A percentile compares a stretch with the other conserved stretches of the same genome.
Evolutionary conservation across 2,329 filamentous ascomycete genomes (phyloP).

Genomic region (Clarireedia sp.): DNA sequence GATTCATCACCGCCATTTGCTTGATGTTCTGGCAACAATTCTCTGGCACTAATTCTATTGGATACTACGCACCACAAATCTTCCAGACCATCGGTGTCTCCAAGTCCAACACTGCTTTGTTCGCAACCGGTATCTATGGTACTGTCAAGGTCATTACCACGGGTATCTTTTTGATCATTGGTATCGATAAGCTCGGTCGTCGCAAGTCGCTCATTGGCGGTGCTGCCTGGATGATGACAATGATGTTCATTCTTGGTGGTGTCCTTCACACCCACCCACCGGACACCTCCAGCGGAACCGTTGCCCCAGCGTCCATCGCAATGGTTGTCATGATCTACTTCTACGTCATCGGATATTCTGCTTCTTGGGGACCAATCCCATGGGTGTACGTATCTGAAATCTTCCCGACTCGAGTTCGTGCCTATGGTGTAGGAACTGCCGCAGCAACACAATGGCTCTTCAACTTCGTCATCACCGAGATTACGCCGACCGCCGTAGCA

Average conservation of each 20-base stretch:
- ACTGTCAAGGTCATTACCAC: conserved; percentile 60
- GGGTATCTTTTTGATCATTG: conserved; percentile 42
- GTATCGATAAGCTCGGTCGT: conserved; percentile 41
- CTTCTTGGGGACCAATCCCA: conserved; percentile 44
- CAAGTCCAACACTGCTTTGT: conserved; percentile 49
- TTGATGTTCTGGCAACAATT: conserved; percentile 40
- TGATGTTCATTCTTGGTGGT: conserved; percentile 45
- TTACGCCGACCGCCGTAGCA: conserved; percentile 42
- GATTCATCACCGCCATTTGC: conserved; percentile 34
- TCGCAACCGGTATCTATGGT: conserved; percentile 66
- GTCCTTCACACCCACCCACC: conserved; percentile 39
- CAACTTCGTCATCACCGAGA: conserved; percentile 45
- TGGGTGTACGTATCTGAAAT: conserved; percentile 46
- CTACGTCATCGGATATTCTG: conserved; percentile 36
- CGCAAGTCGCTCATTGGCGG: conserved; percentile 41
- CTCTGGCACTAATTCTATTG: conserved; percentile 19
- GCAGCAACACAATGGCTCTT: conserved; percentile 66
- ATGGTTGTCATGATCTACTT: conserved; percentile 25
- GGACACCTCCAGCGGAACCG: not conserved
- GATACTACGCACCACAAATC: conserved; percentile 39
- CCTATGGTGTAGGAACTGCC: conserved; percentile 53
- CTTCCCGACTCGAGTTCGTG: conserved; percentile 40
- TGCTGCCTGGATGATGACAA: conserved; percentile 41
- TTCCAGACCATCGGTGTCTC: conserved; percentile 56
- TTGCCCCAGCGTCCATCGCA: conserved; percentile 38